These are phyloP conservation scores for Tuber indicum DNA, from an alignment of 495 filamentous ascomycete genomes.

Conservation along the genomic window DNA sequence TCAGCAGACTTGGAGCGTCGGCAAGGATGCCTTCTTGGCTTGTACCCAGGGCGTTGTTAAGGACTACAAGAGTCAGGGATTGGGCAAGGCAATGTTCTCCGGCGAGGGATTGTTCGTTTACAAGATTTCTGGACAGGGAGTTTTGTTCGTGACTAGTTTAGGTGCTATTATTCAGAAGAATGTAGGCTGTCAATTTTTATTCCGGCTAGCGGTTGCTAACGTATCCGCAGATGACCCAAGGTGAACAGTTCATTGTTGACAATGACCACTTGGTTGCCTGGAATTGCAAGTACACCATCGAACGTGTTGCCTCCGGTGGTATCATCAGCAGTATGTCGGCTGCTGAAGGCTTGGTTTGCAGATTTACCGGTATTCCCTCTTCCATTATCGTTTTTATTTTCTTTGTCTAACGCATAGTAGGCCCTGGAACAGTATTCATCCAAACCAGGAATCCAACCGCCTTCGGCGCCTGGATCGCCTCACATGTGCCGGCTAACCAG, in stretches of 20 bases:
- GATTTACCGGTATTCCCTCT: conserved; percentile 59
- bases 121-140: conserved; percentile 68
- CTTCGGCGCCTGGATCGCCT: conserved; percentile 51
- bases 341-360: conserved; percentile 85
- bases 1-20: conserved; percentile 69
- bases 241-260: conserved; percentile 84
- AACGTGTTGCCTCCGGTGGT: conserved; percentile 82
- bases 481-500: conserved; percentile 41
- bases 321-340: conserved; percentile 72
- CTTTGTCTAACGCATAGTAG: conserved; percentile 20
- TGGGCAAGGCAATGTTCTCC: conserved; percentile 89
- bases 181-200: conserved; percentile 49
- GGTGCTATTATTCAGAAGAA: conserved; percentile 95
- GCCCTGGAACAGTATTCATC: conserved; percentile 86
- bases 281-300: conserved; percentile 89
- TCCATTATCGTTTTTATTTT: background rate
- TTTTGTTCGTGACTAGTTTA: conserved; percentile 85
- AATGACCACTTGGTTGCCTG: conserved; percentile 96
- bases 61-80: conserved; percentile 76
- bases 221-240: conserved; percentile 46
- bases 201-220: conserved; percentile 11
- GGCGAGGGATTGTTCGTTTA: conserved; percentile 92
- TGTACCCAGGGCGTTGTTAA: conserved; percentile 70
- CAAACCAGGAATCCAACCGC: conserved; percentile 78
- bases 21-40: conserved; percentile 71